Evolutionary conservation across 129 eudicot species (phyloP).

Genomic region (Dittrichia graveolens): DNA sequence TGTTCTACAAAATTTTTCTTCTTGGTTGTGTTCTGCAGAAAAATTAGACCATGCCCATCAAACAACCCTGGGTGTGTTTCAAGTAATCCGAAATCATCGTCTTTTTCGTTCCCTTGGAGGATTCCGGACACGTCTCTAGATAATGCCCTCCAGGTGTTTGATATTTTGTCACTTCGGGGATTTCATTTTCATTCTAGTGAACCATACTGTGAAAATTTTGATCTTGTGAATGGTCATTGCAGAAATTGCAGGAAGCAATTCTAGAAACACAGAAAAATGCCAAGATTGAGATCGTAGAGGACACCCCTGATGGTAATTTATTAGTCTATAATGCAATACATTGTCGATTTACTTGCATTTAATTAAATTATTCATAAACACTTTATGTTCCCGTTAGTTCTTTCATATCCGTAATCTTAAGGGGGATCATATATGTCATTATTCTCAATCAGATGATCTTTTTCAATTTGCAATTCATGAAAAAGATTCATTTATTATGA

Average conservation of each 20-base stretch:
- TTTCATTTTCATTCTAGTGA: background rate
- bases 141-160: constrained; percentile 66
- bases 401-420: background rate
- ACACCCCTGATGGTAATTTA: constrained; percentile 65
- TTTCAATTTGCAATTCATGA: background rate
- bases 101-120: constrained; percentile 79
- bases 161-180: background rate
- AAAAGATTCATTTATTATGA: background rate
- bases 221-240: constrained; percentile 27
- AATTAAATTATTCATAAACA: background rate
- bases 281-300: constrained; percentile 70
- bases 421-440: background rate
- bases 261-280: constrained; percentile 81
- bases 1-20: background rate
- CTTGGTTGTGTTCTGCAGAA: constrained; percentile 46
- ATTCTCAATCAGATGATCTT: background rate
- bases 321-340: constrained; percentile 2
- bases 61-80: constrained; percentile 87
- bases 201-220: background rate
- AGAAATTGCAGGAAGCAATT: constrained; percentile 81
- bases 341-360: background rate
- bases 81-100: constrained; percentile 76
- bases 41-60: constrained; percentile 86
- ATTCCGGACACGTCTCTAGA: constrained; percentile 49
- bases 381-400: too few relatives aligned